Conservation (phyloP, 1,139 yeast genomes). For the Williopsis jadinii region DNA sequence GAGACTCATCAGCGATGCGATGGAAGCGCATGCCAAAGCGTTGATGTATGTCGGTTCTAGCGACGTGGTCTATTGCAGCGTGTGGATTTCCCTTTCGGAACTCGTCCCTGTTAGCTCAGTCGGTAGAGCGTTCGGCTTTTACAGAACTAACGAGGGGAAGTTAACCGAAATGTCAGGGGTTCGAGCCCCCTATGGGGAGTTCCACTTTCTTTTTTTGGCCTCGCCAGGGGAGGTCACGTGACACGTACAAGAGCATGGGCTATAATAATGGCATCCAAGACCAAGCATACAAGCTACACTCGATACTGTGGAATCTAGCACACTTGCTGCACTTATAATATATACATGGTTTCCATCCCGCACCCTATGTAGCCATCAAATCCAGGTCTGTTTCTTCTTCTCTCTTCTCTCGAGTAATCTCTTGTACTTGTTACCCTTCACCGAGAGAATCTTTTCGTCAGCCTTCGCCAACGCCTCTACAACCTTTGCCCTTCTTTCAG, state of each 20-base stretch:
- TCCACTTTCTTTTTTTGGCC: conserved; percentile 7
- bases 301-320: too few species aligned
- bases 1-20: too few species aligned
- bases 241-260: neutral
- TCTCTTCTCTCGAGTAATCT: conserved; percentile 19
- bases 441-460: conserved; percentile 55
- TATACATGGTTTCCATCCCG: too few species aligned
- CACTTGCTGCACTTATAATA: too few species aligned
- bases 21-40: too few species aligned
- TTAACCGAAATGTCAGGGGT: conserved; percentile 19
- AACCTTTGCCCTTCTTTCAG: conserved; percentile 53
- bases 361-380: conserved; percentile 1
- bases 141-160: conserved; percentile 9
- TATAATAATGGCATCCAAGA: too few species aligned
- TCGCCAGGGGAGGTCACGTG: neutral
- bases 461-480: conserved; percentile 62
- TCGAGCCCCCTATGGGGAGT: conserved; percentile 21
- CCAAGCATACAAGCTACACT: neutral
- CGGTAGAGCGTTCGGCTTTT: conserved; percentile 20
- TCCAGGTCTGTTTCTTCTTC: conserved; percentile 16
- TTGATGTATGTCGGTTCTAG: too few species aligned
- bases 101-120: conserved; percentile 20
- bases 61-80: too few species aligned
- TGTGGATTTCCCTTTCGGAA: conserved; percentile 3
- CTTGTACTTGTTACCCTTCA: conserved; percentile 21